phyloP scores from a whole-genome alignment of 352 stramenopile species.

The Phytophthora hibernalis region DNA sequence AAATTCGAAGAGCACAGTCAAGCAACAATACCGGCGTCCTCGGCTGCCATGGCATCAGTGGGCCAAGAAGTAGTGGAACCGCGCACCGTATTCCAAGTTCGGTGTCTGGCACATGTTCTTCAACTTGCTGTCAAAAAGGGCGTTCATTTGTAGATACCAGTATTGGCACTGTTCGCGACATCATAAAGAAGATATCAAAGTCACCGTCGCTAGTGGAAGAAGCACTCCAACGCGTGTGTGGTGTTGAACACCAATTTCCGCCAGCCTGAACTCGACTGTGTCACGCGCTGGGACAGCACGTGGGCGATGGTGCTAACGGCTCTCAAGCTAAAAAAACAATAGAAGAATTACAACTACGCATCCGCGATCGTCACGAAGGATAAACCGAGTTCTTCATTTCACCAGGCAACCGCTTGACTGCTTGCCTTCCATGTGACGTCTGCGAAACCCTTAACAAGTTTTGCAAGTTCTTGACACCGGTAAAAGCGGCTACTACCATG shows the following conservation, averaged over 20 bases:
- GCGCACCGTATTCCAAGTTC: slow-evolving; percentile 7
- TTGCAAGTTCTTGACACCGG: slow-evolving; percentile 15
- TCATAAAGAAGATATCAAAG: slow-evolving; percentile 14
- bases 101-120: slow-evolving; percentile 17
- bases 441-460: slow-evolving; percentile 6
- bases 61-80: no score
- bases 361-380: slow-evolving; percentile 9
- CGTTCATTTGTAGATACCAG: slow-evolving; percentile 1
- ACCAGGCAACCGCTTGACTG: slow-evolving; percentile 3
- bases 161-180: slow-evolving; percentile 5
- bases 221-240: slow-evolving; percentile 9
- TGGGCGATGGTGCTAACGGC: slow-evolving; percentile 11
- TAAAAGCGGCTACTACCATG: slow-evolving; percentile 25
- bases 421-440: neutral
- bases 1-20: neutral
- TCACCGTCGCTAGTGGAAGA: neutral
- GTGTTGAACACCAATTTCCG: neutral
- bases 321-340: slow-evolving; percentile 1
- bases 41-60: slow-evolving; percentile 1
- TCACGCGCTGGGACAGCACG: slow-evolving; percentile 20
- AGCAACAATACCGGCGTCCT: neutral
- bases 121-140: slow-evolving; percentile 19
- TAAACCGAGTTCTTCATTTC: slow-evolving; percentile 17
- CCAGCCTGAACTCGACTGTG: slow-evolving; percentile 5
- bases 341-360: slow-evolving; percentile 12